Evolutionary conservation across 371 early-diverging fungal genomes (phyloP).

Genomic region (Batrachochytrium dendrobatidis): DNA sequence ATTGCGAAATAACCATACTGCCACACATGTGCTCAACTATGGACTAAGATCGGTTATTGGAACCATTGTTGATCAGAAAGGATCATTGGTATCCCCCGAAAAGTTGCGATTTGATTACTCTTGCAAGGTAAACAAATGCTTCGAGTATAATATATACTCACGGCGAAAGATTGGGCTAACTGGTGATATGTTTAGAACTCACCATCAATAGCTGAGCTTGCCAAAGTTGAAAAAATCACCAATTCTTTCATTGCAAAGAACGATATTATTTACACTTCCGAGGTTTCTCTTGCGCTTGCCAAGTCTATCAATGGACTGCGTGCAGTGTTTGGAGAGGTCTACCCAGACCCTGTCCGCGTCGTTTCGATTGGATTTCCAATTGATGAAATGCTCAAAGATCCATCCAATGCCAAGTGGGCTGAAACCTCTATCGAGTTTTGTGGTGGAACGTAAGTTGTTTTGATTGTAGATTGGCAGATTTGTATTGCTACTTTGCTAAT

Average conservation of each 20-base stretch:
- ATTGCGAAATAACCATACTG: conserved; percentile 95
- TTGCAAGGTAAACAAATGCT: conserved; percentile 43
- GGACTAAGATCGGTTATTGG: conserved; percentile 81
- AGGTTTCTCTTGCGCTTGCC: conserved; percentile 76
- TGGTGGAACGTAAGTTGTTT: conserved; percentile 81
- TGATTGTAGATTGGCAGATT: neutral
- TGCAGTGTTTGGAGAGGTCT: conserved; percentile 93
- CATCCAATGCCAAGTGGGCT: conserved; percentile 71
- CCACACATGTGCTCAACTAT: conserved; percentile 96
- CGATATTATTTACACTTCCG: conserved; percentile 69
- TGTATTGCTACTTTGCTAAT: neutral
- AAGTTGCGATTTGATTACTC: conserved; percentile 98
- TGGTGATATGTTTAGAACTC: conserved; percentile 37
- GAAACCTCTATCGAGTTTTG: conserved; percentile 93
- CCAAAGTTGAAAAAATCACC: conserved; percentile 60
- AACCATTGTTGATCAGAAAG: conserved; percentile 86
- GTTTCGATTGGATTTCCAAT: conserved; percentile 86
- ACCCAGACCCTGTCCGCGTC: conserved; percentile 94
- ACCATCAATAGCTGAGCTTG: conserved; percentile 44
- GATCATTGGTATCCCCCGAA: conserved; percentile 95
- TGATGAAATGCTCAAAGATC: conserved; percentile 79
- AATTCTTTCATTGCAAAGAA: conserved; percentile 75
- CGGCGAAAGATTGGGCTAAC: neutral
- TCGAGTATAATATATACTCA: too few relatives aligned
- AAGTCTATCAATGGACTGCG: conserved; percentile 83